Base-by-base conservation (phyloP, 2,329 filamentous ascomycete genomes). In the Pyrenophora tritici-repentis region DNA sequence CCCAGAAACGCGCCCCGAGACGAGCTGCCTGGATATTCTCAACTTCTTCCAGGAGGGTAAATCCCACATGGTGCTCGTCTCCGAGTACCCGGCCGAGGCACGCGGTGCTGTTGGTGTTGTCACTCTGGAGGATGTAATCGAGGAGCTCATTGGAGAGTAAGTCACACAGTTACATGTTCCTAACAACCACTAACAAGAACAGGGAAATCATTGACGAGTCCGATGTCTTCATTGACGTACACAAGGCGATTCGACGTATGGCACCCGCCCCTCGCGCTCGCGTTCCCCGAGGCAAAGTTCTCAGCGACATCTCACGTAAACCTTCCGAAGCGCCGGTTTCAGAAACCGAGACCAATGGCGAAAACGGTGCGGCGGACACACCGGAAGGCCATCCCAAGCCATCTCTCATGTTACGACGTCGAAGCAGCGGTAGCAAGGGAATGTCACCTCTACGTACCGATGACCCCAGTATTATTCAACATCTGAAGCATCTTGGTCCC, bases 41-140 rank as follows among this genome's bases (percentile, higher is more conserved):
- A 99, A 99, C 77, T 99, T 97, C 75, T 99, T 99, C 79, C 94
- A 99, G 74, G 94, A 99, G 78, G 94, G 94, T 65, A 99, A 99
- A 73, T 96, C 92, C 1, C 94, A 99, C 74, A 96, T 99, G 92
- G 93, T 97, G 0, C 80, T 99, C 22, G 94, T 97, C 7, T 97
- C 93, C 0, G 90, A 96, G 66, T 83, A 78, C 59, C 94, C 94
- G 1, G 92, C 93, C n/a, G 90, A 95, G 60, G 87, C 96, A 66
- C 86, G 89, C 65, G 94, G 94, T 38, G 91, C 92, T 5, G 79
- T 96, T 10, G 94, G 94, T 48, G 94, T 99, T 3, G 91, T 99
- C 13, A 99, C 94, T 0, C 78, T 99, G 2, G 94, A 99, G 73
- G 94, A 99, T 73, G 94, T 99, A 3, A 99, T 99, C 68, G 94